These are phyloP conservation scores for Fagopyrum esculentum DNA, from an alignment of 148 eudicot genomes.

Conservation along the genomic window DNA sequence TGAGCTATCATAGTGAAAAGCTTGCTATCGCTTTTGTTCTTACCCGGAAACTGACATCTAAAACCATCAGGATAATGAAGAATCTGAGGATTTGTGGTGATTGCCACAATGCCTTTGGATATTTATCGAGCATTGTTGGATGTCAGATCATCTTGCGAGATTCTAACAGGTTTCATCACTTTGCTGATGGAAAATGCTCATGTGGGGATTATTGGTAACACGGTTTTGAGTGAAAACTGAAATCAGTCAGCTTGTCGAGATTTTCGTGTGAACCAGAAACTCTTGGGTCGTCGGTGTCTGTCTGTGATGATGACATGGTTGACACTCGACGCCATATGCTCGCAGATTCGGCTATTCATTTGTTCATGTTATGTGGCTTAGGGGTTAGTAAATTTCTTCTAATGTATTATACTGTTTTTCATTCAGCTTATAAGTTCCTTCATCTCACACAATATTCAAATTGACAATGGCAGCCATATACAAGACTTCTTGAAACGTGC, in stretches of 20 bases:
- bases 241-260: not conserved
- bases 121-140: conserved; percentile 49
- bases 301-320: not conserved
- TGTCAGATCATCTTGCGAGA: conserved; percentile 59
- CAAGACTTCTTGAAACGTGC: not conserved
- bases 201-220: conserved; percentile 69
- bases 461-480: not conserved
- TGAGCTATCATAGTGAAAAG: conserved; percentile 79
- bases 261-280: not conserved
- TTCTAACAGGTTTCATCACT: conserved; percentile 64
- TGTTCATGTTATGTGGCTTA: not conserved
- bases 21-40: conserved; percentile 80
- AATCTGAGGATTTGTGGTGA: conserved; percentile 67
- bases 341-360: not conserved
- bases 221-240: not conserved
- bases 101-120: conserved; percentile 59
- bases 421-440: not conserved
- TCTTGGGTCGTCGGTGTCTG: not conserved
- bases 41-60: conserved; percentile 37
- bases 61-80: conserved; percentile 75
- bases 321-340: not conserved
- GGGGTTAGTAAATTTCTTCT: not conserved
- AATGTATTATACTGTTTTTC: not conserved
- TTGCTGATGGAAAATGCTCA: conserved; percentile 54
- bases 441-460: not conserved